These are phyloP conservation scores for Microglena sp. DNA, from an alignment of 139 green algal genomes.

Conservation along the genomic window DNA sequence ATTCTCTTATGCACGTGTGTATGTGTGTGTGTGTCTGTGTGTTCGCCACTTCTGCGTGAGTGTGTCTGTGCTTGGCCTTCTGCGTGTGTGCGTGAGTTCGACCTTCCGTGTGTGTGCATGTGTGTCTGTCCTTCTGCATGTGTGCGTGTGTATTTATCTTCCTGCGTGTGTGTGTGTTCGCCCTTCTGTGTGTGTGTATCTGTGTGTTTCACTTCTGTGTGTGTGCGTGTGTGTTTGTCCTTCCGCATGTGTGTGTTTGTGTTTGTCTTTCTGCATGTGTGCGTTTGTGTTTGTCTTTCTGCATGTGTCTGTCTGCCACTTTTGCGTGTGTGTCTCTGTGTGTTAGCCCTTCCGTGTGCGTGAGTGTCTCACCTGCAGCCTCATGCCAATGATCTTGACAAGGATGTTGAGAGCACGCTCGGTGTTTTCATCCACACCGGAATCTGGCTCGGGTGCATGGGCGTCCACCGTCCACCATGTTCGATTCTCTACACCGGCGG, in stretches of 20 bases:
- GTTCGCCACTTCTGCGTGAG: too few relatives aligned
- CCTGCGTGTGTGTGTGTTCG: background rate
- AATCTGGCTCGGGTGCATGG: constrained; percentile 24
- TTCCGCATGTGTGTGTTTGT: too few relatives aligned
- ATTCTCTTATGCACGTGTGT: too few relatives aligned
- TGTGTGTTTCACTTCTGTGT: too few relatives aligned
- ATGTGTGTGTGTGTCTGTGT: too few relatives aligned
- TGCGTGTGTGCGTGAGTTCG: too few relatives aligned
- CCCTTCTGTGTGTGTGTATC: background rate
- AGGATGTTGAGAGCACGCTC: constrained; percentile 49
- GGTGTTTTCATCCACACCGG: constrained; percentile 24
- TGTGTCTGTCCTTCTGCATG: too few relatives aligned
- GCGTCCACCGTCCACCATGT: constrained; percentile 60
- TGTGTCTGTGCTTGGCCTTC: too few relatives aligned
- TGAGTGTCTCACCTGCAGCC: constrained; percentile 7
- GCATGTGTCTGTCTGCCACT: background rate
- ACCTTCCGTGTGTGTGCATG: too few relatives aligned
- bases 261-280: too few relatives aligned
- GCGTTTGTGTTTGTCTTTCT: too few relatives aligned
- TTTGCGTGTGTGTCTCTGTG: background rate
- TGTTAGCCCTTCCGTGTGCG: background rate
- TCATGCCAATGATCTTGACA: constrained; percentile 21
- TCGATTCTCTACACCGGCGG: background rate
- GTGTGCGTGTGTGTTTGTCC: too few relatives aligned
- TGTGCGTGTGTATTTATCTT: background rate